These are phyloP conservation scores for Geoglossum glabrum DNA, from an alignment of 495 filamentous ascomycete species.

Conservation along the genomic window DNA sequence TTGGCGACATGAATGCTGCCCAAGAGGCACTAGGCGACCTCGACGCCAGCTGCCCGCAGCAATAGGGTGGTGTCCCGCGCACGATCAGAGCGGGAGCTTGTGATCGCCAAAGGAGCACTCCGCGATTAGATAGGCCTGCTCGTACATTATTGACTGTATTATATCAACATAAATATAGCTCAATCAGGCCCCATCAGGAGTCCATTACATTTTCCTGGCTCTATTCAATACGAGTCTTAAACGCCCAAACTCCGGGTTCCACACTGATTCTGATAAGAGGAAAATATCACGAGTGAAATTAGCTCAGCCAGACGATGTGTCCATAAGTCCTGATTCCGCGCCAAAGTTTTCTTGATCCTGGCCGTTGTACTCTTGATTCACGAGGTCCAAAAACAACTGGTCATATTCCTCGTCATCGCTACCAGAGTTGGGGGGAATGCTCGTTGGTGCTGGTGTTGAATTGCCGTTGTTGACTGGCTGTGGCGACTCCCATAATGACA, in stretches of 20 bases:
- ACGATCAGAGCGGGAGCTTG: not conserved
- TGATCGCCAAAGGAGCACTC: not conserved
- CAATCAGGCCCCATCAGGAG: not conserved
- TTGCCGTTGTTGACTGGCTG: not conserved
- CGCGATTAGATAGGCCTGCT: not conserved
- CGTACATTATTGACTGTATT: not conserved
- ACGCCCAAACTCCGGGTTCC: not conserved
- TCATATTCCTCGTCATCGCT: slow-evolving; percentile 36
- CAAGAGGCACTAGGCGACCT: slow-evolving; percentile 50
- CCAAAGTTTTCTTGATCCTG: slow-evolving; percentile 4
- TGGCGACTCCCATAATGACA: slow-evolving; percentile 22
- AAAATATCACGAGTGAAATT: not conserved
- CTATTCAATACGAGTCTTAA: slow-evolving; percentile 11
- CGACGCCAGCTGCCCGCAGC: slow-evolving; percentile 51
- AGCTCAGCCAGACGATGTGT: not conserved
- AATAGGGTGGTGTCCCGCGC: slow-evolving; percentile 25
- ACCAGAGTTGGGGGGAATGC: not conserved
- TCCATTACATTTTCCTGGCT: slow-evolving; percentile 4
- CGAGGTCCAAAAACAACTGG: slow-evolving; percentile 33
- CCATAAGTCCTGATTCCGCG: not conserved
- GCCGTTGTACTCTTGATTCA: not conserved
- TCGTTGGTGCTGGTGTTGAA: not conserved
- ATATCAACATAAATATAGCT: not conserved
- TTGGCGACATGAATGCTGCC: slow-evolving; percentile 67
- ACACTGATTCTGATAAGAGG: not conserved